Percentiles rank a stretch among this genome's conserved stretches.
Conservation (phyloP, 2,329 filamentous ascomycete species). For the Fusarium cyanostomum region DNA sequence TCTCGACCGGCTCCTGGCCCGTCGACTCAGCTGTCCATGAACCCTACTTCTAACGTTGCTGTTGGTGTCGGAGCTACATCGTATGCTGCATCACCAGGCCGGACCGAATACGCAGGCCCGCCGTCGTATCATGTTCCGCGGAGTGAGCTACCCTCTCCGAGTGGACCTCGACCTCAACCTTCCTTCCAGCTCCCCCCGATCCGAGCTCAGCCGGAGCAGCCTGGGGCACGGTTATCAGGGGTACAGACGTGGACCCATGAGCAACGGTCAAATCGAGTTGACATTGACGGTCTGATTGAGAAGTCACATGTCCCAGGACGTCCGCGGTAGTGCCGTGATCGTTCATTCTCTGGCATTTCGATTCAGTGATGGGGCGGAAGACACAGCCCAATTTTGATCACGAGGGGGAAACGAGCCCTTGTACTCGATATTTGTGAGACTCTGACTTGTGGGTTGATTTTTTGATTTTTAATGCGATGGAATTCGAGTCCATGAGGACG, state of each 20-base stretch:
- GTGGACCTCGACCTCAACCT: constrained; percentile 46
- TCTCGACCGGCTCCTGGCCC: constrained; percentile 38
- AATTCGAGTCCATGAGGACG: constrained; percentile 2
- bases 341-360: constrained; percentile 13
- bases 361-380: constrained; percentile 36
- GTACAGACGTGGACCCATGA: constrained; percentile 54
- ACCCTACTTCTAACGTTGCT: constrained; percentile 40
- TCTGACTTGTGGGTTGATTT: constrained; percentile 27
- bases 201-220: constrained; percentile 50
- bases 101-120: constrained; percentile 56
- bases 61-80: constrained; percentile 19
- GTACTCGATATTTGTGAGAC: constrained; percentile 2
- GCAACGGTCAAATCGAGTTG: constrained; percentile 63
- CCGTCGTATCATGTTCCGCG: constrained; percentile 64
- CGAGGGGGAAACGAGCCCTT: not conserved
- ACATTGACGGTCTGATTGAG: constrained; percentile 70
- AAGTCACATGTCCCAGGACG: constrained; percentile 56
- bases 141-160: constrained; percentile 56
- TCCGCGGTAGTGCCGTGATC: constrained; percentile 36
- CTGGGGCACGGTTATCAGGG: constrained; percentile 13
- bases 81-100: constrained; percentile 58
- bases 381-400: not conserved
- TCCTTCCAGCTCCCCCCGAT: constrained; percentile 61
- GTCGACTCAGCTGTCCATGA: constrained; percentile 46
- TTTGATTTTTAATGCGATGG: constrained; percentile 17